Conservation (phyloP, 2,329 filamentous ascomycete genomes). For the Cercospora nicotianae region DNA sequence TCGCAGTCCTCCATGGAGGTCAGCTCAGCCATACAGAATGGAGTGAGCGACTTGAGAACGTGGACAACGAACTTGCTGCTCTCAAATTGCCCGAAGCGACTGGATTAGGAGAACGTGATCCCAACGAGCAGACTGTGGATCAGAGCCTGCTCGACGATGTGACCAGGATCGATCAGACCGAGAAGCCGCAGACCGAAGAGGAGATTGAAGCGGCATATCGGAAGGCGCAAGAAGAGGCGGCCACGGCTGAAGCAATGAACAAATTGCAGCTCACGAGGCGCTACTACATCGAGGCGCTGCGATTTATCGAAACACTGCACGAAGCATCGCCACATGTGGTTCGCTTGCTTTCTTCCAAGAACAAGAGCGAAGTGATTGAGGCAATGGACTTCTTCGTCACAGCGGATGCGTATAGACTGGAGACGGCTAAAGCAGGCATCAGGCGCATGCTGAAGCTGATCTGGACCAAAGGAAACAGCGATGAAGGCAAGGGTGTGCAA, state of each 20-base stretch:
- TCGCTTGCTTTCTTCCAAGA: constrained; percentile 86
- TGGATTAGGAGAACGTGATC: constrained; percentile 67
- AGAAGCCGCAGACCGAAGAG: constrained; percentile 74
- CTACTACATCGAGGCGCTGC: constrained; percentile 90
- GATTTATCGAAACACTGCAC: constrained; percentile 90
- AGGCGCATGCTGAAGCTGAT: constrained; percentile 94
- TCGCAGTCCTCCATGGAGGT: constrained; percentile 85
- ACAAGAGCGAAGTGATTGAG: constrained; percentile 98
- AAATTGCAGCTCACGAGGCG: constrained; percentile 84
- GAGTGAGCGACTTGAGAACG: constrained; percentile 75
- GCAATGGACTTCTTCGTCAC: constrained; percentile 98
- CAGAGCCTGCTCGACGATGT: constrained; percentile 81
- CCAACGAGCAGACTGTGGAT: constrained; percentile 69
- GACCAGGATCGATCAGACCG: constrained; percentile 69
- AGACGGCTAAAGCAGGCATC: constrained; percentile 89
- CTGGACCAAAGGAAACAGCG: constrained; percentile 99
- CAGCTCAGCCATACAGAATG: constrained; percentile 83
- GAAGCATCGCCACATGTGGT: constrained; percentile 76
- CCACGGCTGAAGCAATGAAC: constrained; percentile 82
- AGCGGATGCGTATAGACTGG: constrained; percentile 92
- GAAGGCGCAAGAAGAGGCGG: constrained; percentile 82
- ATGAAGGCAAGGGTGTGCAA: constrained; percentile 97
- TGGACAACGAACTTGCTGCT: constrained; percentile 77
- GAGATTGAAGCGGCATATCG: constrained; percentile 70
- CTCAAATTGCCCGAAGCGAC: constrained; percentile 79